These are phyloP conservation scores for Cyclostephanos tholiformis DNA, from an alignment of 108 stramenopile species.

Conservation along the genomic window DNA sequence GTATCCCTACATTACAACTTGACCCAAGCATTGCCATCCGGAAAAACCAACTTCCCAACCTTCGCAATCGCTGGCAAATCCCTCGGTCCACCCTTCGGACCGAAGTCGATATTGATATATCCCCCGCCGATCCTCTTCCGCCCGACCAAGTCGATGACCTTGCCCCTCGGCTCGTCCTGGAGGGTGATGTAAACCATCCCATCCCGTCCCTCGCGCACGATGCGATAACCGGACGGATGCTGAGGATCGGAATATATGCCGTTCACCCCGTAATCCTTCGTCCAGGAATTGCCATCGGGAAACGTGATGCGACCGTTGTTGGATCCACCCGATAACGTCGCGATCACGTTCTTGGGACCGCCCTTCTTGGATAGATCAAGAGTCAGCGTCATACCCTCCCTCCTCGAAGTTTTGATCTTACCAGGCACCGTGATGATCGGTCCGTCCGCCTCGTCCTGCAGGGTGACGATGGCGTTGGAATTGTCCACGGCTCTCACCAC, in stretches of 20 bases:
- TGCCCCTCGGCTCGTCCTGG: slow-evolving; percentile 8
- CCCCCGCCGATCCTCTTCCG: background rate
- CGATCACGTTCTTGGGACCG: slow-evolving; percentile 17
- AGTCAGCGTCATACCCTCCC: slow-evolving; percentile 6
- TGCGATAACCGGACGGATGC: slow-evolving; percentile 19
- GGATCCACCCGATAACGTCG: background rate
- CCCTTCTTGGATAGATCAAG: slow-evolving; percentile 21
- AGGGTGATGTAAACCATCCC: slow-evolving; percentile 10
- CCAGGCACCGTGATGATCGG: slow-evolving; percentile 15
- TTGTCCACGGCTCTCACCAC: slow-evolving; percentile 10
- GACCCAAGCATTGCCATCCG: slow-evolving; percentile 22
- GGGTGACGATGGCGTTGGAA: slow-evolving; percentile 12
- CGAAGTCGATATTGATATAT: slow-evolving; percentile 13
- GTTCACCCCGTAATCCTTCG: slow-evolving; percentile 4
- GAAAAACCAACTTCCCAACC: slow-evolving; percentile 15
- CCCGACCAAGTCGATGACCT: slow-evolving; percentile 11
- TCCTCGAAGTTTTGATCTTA: slow-evolving; percentile 5
- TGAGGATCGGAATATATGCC: slow-evolving; percentile 21
- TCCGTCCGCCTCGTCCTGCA: slow-evolving; percentile 10
- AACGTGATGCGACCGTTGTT: slow-evolving; percentile 4
- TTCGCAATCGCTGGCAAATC: slow-evolving; percentile 2
- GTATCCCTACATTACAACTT: background rate
- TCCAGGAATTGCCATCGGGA: slow-evolving; percentile 23
- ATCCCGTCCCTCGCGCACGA: background rate
- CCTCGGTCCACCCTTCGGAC: slow-evolving; percentile 22